These are phyloP conservation scores for Suillus luteus DNA, from an alignment of 768 basidiomycete genomes.

Conservation along the genomic window DNA sequence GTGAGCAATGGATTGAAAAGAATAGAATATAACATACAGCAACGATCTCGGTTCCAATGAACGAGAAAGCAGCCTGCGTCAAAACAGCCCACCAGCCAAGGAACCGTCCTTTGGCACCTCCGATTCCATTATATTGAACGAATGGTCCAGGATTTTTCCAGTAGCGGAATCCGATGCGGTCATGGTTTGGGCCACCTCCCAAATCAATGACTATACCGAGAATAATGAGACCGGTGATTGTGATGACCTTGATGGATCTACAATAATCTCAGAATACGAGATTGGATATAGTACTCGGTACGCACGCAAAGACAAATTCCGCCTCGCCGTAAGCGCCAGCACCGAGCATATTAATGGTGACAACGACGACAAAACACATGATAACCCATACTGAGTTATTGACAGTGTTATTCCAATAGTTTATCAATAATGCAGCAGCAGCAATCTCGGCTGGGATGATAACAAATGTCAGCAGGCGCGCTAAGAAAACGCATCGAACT, in stretches of 20 bases:
- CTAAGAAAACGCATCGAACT: neutral
- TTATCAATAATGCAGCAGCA: constrained; percentile 68
- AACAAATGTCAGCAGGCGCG: constrained; percentile 9
- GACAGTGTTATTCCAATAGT: constrained; percentile 64
- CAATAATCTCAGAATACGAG: too few relatives aligned
- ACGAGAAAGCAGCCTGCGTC: constrained; percentile 91
- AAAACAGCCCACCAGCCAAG: constrained; percentile 70
- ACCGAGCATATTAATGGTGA: constrained; percentile 75
- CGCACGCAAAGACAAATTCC: constrained; percentile 45
- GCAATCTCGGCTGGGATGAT: constrained; percentile 31
- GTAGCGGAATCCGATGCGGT: constrained; percentile 60
- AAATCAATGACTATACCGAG: constrained; percentile 78
- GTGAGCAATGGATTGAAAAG: neutral
- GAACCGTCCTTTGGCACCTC: constrained; percentile 76
- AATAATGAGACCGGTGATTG: constrained; percentile 71
- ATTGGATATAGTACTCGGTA: too few relatives aligned
- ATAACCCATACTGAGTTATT: constrained; percentile 81
- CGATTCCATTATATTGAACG: constrained; percentile 64
- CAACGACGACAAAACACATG: constrained; percentile 72
- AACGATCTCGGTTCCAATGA: constrained; percentile 92
- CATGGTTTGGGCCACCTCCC: constrained; percentile 84
- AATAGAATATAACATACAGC: constrained; percentile 53
- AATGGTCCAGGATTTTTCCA: constrained; percentile 92
- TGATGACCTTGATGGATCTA: constrained; percentile 86
- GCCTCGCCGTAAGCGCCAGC: constrained; percentile 82